Evolutionary conservation across 768 basidiomycete genomes (phyloP).

Genomic region (Pisolithus sp.): DNA sequence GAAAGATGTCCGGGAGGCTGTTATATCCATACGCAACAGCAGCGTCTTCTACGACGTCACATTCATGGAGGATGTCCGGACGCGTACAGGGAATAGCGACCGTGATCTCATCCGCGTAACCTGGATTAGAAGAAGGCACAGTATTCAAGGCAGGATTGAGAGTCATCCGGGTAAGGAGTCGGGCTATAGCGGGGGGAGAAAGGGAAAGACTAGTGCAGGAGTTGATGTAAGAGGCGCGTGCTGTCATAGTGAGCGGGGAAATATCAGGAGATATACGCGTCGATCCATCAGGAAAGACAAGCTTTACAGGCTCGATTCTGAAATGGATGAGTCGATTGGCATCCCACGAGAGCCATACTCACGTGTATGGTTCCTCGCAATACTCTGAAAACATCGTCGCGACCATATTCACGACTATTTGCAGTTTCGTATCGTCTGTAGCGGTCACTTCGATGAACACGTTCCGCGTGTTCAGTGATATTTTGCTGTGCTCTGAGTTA

Average conservation of each 20-base stretch:
- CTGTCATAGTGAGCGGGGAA: constrained; percentile 59
- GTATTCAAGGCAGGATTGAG: constrained; percentile 50
- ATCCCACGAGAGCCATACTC: constrained; percentile 25
- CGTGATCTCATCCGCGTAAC: constrained; percentile 51
- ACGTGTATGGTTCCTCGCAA: constrained; percentile 89
- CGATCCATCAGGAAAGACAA: constrained; percentile 74
- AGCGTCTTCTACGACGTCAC: constrained; percentile 97
- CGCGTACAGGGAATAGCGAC: constrained; percentile 90
- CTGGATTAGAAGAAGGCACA: constrained; percentile 24
- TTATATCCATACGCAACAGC: constrained; percentile 99
- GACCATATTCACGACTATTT: constrained; percentile 92
- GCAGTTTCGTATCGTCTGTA: constrained; percentile 93
- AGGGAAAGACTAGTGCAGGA: constrained; percentile 87
- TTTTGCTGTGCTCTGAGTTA: constrained; percentile 96
- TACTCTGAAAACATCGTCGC: constrained; percentile 99
- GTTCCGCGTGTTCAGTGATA: constrained; percentile 87
- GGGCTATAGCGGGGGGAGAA: constrained; percentile 54
- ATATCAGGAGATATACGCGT: constrained; percentile 77
- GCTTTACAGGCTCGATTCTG: constrained; percentile 90
- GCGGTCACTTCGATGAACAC: constrained; percentile 97
- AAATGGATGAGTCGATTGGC: background rate
- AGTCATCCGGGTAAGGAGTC: constrained; percentile 81
- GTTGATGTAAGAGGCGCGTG: constrained; percentile 89
- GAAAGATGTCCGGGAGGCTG: constrained; percentile 89
- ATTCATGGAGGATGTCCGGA: constrained; percentile 96